Conservation (phyloP, 768 basidiomycete genomes). For the Tephrocybe rancida region DNA sequence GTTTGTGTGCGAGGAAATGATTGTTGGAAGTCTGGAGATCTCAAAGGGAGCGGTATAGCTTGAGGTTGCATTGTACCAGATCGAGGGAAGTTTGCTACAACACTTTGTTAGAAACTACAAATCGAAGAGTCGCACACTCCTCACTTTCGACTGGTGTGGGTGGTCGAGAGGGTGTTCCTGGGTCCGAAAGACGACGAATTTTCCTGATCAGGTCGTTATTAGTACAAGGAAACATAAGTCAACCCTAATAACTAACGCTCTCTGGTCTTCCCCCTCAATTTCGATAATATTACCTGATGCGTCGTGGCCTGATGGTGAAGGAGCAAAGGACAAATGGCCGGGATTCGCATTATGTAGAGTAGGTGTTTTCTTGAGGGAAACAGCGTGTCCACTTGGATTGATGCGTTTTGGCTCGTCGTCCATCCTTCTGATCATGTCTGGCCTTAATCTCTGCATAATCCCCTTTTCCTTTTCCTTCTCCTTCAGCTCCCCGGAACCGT, state of each 20-base stretch:
- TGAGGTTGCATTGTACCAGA: constrained; percentile 36
- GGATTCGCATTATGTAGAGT: constrained; percentile 12
- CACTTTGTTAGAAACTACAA: background rate
- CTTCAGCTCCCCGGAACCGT: constrained; percentile 6
- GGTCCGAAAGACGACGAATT: constrained; percentile 40
- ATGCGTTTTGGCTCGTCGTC: constrained; percentile 68
- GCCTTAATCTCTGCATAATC: constrained; percentile 43
- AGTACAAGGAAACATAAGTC: background rate
- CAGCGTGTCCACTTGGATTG: constrained; percentile 69
- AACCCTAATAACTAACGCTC: constrained; percentile 1
- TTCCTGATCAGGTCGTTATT: constrained; percentile 3
- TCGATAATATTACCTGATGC: constrained; percentile 4
- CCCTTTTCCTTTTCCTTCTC: constrained; percentile 22
- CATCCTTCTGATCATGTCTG: constrained; percentile 81
- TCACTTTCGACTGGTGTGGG: constrained; percentile 33
- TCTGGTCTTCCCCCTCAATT: constrained; percentile 3
- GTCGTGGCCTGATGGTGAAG: constrained; percentile 1
- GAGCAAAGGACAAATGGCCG: constrained; percentile 24
- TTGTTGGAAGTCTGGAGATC: constrained; percentile 16
- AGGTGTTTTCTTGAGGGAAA: constrained; percentile 25
- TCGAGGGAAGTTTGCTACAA: constrained; percentile 33
- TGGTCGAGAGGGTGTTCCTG: constrained; percentile 33
- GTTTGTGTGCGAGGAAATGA: constrained; percentile 42
- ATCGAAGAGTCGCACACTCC: constrained; percentile 9
- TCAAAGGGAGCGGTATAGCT: constrained; percentile 1